phyloP scores from a whole-genome alignment of 2,329 filamentous ascomycete species.

The Simplicillium sp. region DNA sequence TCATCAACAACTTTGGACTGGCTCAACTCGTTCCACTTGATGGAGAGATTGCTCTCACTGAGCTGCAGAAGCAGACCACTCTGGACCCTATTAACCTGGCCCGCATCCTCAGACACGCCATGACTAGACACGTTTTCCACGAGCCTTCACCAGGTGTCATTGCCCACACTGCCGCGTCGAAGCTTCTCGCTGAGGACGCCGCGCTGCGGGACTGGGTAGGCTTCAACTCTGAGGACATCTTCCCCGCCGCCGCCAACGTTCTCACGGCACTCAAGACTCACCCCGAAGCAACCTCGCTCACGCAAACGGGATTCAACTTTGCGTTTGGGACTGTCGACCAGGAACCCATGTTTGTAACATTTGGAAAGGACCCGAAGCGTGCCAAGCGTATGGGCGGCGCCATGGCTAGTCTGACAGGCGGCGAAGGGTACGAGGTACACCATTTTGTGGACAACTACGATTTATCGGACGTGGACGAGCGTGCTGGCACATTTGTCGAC shows the following conservation, averaged over 20 bases:
- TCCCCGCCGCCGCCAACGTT: slow-evolving; percentile 36
- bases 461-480: slow-evolving; percentile 34
- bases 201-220: slow-evolving; percentile 43
- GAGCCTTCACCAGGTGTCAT: slow-evolving; percentile 40
- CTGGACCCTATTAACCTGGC: slow-evolving; percentile 40
- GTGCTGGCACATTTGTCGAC: slow-evolving; percentile 43
- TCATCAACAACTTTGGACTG: slow-evolving; percentile 40
- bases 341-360: slow-evolving; percentile 44
- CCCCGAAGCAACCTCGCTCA: slow-evolving; percentile 38
- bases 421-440: slow-evolving; percentile 44
- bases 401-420: slow-evolving; percentile 44
- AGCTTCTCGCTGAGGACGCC: slow-evolving; percentile 36
- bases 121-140: slow-evolving; percentile 46
- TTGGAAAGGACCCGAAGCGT: slow-evolving; percentile 36
- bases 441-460: slow-evolving; percentile 46
- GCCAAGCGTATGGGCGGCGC: slow-evolving; percentile 43
- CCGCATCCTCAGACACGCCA: slow-evolving; percentile 44
- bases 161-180: slow-evolving; percentile 45
- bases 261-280: slow-evolving; percentile 31
- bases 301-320: slow-evolving; percentile 40
- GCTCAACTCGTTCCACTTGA: slow-evolving; percentile 37
- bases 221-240: slow-evolving; percentile 45
- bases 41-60: slow-evolving; percentile 30
- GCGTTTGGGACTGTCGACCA: slow-evolving; percentile 38
- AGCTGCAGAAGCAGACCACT: slow-evolving; percentile 34